Percentiles rank a stretch among this genome's conserved stretches.
These are phyloP conservation scores for Fusarium praegraminearum DNA, from an alignment of 2,329 filamentous ascomycete species.

Conservation along the genomic window DNA sequence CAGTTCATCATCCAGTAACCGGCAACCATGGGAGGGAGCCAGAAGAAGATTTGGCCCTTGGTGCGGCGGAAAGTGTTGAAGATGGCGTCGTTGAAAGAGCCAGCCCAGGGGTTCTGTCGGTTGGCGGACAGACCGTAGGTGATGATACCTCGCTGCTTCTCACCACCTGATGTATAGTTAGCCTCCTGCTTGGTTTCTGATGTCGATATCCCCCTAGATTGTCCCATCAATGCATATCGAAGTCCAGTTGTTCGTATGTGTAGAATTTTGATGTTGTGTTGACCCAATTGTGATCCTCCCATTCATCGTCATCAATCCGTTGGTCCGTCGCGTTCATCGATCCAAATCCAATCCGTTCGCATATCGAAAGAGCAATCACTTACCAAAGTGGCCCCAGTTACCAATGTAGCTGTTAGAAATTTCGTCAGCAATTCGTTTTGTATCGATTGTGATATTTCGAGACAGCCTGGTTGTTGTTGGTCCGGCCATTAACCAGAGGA, in stretches of 20 bases:
- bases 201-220: neutral
- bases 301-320: conserved; percentile 34
- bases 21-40: conserved; percentile 80
- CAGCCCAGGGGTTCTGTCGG: conserved; percentile 88
- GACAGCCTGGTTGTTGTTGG: conserved; percentile 24
- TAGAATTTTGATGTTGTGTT: neutral
- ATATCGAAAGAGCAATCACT: conserved; percentile 54
- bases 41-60: conserved; percentile 88
- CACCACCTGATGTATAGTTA: conserved; percentile 60
- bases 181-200: conserved; percentile 17
- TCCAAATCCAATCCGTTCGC: conserved; percentile 35
- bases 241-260: neutral
- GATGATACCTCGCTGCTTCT: conserved; percentile 73
- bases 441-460: conserved; percentile 21
- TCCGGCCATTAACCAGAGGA: conserved; percentile 37
- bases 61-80: conserved; percentile 96
- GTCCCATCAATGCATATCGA: neutral
- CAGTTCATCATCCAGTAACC: conserved; percentile 90
- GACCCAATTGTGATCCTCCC: conserved; percentile 36
- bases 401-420: conserved; percentile 72
- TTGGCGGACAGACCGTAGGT: conserved; percentile 85
- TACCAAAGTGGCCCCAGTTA: conserved; percentile 80
- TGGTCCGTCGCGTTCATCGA: conserved; percentile 43
- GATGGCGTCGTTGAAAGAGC: conserved; percentile 81
- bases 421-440: conserved; percentile 43